These are phyloP conservation scores for Colletotrichum cordylinicola DNA, from an alignment of 2,329 filamentous ascomycete genomes.

Conservation along the genomic window DNA sequence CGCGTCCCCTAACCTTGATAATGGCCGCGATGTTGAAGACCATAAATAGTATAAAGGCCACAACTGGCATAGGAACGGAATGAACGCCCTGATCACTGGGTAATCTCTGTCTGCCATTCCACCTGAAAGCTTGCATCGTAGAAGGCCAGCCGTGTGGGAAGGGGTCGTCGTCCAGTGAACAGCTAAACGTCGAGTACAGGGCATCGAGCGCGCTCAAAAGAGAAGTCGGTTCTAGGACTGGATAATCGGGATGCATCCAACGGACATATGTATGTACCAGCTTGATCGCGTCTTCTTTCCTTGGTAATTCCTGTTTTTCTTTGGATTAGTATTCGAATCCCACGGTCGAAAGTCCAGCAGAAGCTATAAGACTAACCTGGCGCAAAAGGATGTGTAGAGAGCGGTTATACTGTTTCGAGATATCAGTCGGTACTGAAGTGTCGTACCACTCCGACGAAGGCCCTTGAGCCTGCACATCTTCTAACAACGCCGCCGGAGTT, in stretches of 20 bases:
- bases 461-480: slow-evolving; percentile 12
- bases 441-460: slow-evolving; percentile 13
- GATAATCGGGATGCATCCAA: slow-evolving; percentile 27
- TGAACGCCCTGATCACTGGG: neutral
- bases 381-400: neutral
- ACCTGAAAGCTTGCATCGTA: slow-evolving; percentile 21
- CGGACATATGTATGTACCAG: slow-evolving; percentile 27
- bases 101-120: slow-evolving; percentile 24
- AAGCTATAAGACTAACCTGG: neutral
- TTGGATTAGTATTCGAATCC: neutral
- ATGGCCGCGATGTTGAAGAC: slow-evolving; percentile 39
- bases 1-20: slow-evolving; percentile 35
- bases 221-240: slow-evolving; percentile 24
- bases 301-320: slow-evolving; percentile 23
- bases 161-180: slow-evolving; percentile 9
- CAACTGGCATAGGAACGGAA: slow-evolving; percentile 25
- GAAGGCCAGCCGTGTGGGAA: slow-evolving; percentile 25
- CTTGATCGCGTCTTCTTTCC: slow-evolving; percentile 24
- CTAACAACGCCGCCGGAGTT: neutral
- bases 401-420: slow-evolving; percentile 20
- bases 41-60: slow-evolving; percentile 39
- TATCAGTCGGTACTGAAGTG: neutral
- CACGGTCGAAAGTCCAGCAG: too few species aligned
- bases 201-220: slow-evolving; percentile 26
- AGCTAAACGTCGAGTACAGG: slow-evolving; percentile 22